A percentile compares a stretch with the other conserved stretches of the same genome.
phyloP scores from a whole-genome alignment of 2,329 filamentous ascomycete genomes.

The Verruconis gallopava region DNA sequence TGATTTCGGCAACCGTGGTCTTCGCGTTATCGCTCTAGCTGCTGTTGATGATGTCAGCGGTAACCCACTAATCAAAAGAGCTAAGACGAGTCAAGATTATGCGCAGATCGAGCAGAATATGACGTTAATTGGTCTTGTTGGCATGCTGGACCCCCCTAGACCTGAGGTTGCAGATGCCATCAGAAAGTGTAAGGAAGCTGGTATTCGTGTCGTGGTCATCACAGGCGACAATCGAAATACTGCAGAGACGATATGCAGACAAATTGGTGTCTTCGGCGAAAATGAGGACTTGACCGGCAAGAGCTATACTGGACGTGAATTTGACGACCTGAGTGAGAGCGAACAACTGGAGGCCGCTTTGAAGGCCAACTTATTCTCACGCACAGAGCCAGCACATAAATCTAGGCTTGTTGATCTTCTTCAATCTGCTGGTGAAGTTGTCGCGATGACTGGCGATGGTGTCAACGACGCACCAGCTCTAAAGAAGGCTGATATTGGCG shows the following conservation, averaged over 20 bases:
- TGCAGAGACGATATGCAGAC: conserved; percentile 91
- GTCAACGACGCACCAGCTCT: conserved; percentile 96
- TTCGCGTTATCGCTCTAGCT: conserved; percentile 89
- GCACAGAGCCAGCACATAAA: conserved; percentile 92
- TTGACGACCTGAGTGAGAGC: conserved; percentile 66
- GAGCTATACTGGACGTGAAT: conserved; percentile 90
- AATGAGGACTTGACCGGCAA: conserved; percentile 78
- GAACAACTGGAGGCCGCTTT: conserved; percentile 78
- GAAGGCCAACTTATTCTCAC: conserved; percentile 82
- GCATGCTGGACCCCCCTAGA: conserved; percentile 93
- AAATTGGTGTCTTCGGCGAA: conserved; percentile 83
- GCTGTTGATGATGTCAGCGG: conserved; percentile 63
- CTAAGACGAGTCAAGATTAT: conserved; percentile 76
- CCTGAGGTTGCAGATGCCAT: conserved; percentile 83
- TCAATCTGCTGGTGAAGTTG: conserved; percentile 83
- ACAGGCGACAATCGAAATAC: conserved; percentile 98
- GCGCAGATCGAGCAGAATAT: conserved; percentile 80
- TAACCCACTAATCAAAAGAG: conserved; percentile 56
- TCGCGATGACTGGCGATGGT: conserved; percentile 98
- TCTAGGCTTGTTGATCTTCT: conserved; percentile 95
- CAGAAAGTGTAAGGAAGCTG: conserved; percentile 76
- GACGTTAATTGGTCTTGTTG: conserved; percentile 85
- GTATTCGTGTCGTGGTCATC: conserved; percentile 94
- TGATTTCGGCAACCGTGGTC: conserved; percentile 80
- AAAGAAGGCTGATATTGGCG: conserved; percentile 97